Base-by-base conservation (phyloP, 208 protist genomes). In the Leishmania lainsoni region DNA sequence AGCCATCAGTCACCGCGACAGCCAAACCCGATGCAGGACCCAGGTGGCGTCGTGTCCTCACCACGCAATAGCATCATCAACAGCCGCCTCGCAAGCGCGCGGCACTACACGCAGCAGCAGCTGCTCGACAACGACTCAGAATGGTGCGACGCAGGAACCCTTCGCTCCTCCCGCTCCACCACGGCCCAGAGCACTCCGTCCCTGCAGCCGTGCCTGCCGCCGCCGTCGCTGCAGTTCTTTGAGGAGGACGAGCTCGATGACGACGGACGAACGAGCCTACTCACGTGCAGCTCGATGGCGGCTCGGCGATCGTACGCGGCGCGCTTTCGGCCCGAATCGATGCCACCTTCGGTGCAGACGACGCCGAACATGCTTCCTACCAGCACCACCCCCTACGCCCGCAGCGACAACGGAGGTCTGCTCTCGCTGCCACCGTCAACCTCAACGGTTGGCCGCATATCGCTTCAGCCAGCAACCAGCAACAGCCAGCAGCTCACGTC, bases 281-380 rank as follows among this genome's bases (percentile, higher is more conserved):
- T 59, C 16, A 79, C 42, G 52, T 74, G 65, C 82, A 76, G 51
- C 71, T 45, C 61, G 4, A 71, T 69, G 5, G 82, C 68, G 16
- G 69, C 58, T n/a, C 82, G 66, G 9, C 82, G 82, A 52, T 74
- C 73, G 65, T 81, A 59, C 73, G 74, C 70, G 54, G 82, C 71
- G 48, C 82, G 82, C 63, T 75, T 78, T 45, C 82, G 76, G 39
- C 77, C 82, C 9, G 82, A 85, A 70, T 85, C 82, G 29, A 49
- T 81, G 72, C 82, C 78, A 32, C 71, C 77, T 17, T 85, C 82
- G 58, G 66, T 79, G 52, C 82, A 85, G 42, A 75, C 77, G 22
- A 85, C 82, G 65, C 82, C 82, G 45, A 85, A 79, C 78, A 85
- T 85, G 82, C 72, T 81, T 61, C 82, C 82, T 42, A 42, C 76